Base-by-base conservation (phyloP, 1,284 basidiomycete genomes). In the Acaromyces ingoldii region DNA sequence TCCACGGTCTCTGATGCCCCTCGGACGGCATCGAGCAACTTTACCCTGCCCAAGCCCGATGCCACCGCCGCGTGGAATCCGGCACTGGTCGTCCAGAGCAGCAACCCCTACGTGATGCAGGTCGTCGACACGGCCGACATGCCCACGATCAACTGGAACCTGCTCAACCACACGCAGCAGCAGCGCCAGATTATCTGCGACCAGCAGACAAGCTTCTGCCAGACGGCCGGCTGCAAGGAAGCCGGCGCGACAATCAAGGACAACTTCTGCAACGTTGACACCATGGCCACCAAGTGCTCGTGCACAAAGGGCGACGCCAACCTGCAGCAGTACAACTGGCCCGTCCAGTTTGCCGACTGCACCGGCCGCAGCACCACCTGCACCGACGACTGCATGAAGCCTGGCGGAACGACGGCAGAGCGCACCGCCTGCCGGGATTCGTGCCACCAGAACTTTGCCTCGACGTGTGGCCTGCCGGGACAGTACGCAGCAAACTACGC, bases 241-340 rank as follows among this genome's bases (percentile, higher is more conserved):
- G 34, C 34, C 5, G 43, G 44, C 22, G 51, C 51, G 21, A 49
- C 24, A 22, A 41, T 53, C 40, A 49, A 49, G n/a, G 31, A 56
- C 56, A 74, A 74, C 62, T 72, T 74, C 34, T 74, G 71, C 61
- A 62, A 74, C 40, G 24, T 31, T 13, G 38, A 57, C 7, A 57
- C 50, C n/a, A 37, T 57, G 26, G 55, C 36, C 33, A 21, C 50
- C 13, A 63, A 57, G 15, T 74, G 71, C 45, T 59, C 53, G 6
- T 72, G 71, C 53, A 49, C 31, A 42, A 64, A 62, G 39, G 68
- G 69, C 24, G 45, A 40, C 1, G 58, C 63, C 22, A 53, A 63
- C 28, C 55, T 74, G 37, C 26, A 59, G 39, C 70, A 74, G 58
- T 70, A 67, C 54, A 60, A 70, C 48, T 74, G 71, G 71, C 71